phyloP scores from a whole-genome alignment of 2,329 filamentous ascomycete genomes.

The Aspergillus fructus region DNA sequence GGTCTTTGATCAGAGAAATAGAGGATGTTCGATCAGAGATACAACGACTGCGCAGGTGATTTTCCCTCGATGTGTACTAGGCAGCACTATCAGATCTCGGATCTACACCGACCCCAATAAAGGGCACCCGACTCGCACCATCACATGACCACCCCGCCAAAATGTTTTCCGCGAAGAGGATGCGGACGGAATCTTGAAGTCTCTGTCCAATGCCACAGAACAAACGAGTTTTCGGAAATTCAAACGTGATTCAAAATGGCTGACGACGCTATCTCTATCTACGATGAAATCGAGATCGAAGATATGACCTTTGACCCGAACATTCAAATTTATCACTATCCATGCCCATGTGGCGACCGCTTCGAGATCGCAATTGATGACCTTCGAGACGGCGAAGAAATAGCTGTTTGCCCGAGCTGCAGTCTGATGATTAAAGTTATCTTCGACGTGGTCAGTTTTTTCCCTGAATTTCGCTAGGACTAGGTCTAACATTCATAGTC shows the following conservation, averaged over 20 bases:
- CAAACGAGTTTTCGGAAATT: neutral
- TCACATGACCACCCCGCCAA: slow-evolving; percentile 32
- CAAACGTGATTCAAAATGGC: slow-evolving; percentile 50
- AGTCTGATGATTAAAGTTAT: slow-evolving; percentile 96
- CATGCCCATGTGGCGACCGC: slow-evolving; percentile 93
- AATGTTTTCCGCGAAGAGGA: slow-evolving; percentile 22
- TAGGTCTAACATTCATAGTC: slow-evolving; percentile 36
- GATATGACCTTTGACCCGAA: slow-evolving; percentile 89
- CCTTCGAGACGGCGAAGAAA: slow-evolving; percentile 83
- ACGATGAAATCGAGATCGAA: slow-evolving; percentile 98
- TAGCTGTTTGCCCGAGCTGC: slow-evolving; percentile 96
- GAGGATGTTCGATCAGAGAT: slow-evolving; percentile 30
- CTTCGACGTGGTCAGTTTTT: slow-evolving; percentile 62
- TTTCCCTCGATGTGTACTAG: neutral
- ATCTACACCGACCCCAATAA: neutral
- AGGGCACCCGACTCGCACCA: slow-evolving; percentile 11
- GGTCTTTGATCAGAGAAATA: slow-evolving; percentile 36
- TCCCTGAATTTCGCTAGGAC: slow-evolving; percentile 9
- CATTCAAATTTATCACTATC: slow-evolving; percentile 89
- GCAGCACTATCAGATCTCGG: neutral
- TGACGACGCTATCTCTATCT: slow-evolving; percentile 70
- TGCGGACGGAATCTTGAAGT: neutral
- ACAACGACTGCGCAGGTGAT: slow-evolving; percentile 23
- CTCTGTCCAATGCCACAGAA: neutral
- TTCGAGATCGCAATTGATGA: slow-evolving; percentile 89